Percentiles rank a stretch among this genome's conserved stretches.
phyloP scores from a whole-genome alignment of 768 basidiomycete species.

The Tulasnella calospora region DNA sequence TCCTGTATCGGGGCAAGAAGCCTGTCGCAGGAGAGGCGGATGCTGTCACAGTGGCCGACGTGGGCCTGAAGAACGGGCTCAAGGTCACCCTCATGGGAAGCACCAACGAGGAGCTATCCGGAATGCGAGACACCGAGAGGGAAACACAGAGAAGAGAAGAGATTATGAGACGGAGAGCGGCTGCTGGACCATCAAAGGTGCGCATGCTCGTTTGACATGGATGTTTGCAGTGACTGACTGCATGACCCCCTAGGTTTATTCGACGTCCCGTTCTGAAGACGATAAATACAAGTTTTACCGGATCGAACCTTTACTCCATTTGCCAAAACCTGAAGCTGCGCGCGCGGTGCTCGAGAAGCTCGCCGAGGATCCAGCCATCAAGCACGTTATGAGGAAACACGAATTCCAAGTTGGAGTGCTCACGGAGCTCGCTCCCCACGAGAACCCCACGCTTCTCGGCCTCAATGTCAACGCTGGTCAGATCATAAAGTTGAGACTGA shows the following conservation, averaged over 20 bases:
- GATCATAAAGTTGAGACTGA: conserved; percentile 60
- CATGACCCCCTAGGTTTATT: conserved; percentile 19
- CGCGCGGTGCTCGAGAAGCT: conserved; percentile 52
- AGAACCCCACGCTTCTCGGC: conserved; percentile 62
- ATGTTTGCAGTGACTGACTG: too few species aligned
- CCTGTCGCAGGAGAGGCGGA: conserved; percentile 31
- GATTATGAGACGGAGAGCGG: conserved; percentile 55
- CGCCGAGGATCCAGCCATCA: conserved; percentile 65
- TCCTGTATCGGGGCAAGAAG: conserved; percentile 67
- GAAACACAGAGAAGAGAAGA: conserved; percentile 54
- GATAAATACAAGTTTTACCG: conserved; percentile 57
- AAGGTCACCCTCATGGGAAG: conserved; percentile 70
- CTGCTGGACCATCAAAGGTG: conserved; percentile 58
- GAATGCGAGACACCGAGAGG: conserved; percentile 51
- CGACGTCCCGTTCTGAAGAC: conserved; percentile 32
- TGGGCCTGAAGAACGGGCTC: conserved; percentile 58
- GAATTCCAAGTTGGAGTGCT: conserved; percentile 61
- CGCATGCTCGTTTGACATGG: background rate
- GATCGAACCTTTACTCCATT: conserved; percentile 55
- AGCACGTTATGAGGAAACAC: conserved; percentile 65
- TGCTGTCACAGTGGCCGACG: conserved; percentile 40
- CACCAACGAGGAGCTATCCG: conserved; percentile 53
- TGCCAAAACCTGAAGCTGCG: conserved; percentile 60
- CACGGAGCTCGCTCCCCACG: conserved; percentile 75
- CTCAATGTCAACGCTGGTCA: conserved; percentile 48